Percentiles rank a stretch among this genome's conserved stretches.
Evolutionary conservation across 441 rosid species (phyloP).

Genomic region (Euphorbia celastroides): DNA sequence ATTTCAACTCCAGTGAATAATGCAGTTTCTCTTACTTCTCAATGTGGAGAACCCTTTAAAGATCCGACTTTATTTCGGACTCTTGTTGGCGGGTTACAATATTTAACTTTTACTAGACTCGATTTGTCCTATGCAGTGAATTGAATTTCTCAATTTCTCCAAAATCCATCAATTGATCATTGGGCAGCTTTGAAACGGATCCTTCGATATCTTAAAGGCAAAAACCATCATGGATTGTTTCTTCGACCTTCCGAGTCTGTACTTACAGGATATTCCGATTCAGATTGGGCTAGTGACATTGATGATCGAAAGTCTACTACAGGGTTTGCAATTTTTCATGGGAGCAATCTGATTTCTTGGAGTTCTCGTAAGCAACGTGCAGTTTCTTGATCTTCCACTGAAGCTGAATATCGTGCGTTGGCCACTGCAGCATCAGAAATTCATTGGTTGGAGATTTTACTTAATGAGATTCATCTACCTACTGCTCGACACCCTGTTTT

Average conservation of each 20-base stretch:
- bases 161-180: not conserved
- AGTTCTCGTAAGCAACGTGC: not conserved
- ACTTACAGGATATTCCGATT: not conserved
- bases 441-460: not conserved
- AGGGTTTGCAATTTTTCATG: not conserved
- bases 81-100: not conserved
- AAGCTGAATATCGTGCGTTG: no score
- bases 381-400: not conserved
- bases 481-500: not conserved
- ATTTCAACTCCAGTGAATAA: not conserved
- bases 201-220: not conserved
- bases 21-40: not conserved
- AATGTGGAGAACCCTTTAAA: not conserved
- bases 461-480: not conserved
- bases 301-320: not conserved
- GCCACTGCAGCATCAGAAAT: not conserved
- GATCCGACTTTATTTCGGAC: not conserved
- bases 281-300: not conserved
- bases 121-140: not conserved
- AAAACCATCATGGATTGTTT: not conserved
- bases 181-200: not conserved
- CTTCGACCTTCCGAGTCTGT: not conserved
- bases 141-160: not conserved
- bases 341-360: not conserved
- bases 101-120: not conserved